Percentiles rank a stretch among this genome's conserved stretches.
phyloP scores from a whole-genome alignment of 768 basidiomycete species.

The Auriscalpium orientale region DNA sequence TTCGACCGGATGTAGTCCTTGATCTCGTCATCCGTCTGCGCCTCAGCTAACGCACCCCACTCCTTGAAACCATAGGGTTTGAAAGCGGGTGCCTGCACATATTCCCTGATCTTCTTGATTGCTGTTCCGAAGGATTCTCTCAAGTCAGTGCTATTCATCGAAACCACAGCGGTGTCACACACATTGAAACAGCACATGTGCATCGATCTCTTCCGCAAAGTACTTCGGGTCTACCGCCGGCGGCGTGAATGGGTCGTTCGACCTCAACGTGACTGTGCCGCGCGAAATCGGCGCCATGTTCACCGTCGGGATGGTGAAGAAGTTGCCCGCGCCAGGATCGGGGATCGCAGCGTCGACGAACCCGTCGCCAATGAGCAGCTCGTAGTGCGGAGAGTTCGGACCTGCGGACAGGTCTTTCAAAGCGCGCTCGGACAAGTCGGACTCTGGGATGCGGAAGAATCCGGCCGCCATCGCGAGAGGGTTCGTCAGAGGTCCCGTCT shows the following conservation, averaged over 20 bases:
- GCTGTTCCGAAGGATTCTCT: background rate
- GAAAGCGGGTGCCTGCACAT: background rate
- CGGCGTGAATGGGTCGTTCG: background rate
- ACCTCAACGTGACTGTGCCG: background rate
- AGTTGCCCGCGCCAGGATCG: background rate
- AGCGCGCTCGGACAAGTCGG: background rate
- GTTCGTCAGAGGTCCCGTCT: background rate
- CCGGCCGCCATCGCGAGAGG: background rate
- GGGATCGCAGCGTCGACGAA: background rate
- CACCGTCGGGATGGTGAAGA: background rate
- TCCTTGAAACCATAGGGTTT: background rate
- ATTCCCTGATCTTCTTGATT: background rate
- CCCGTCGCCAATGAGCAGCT: background rate
- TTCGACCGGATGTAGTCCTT: slow-evolving; percentile 5
- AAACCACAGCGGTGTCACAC: background rate
- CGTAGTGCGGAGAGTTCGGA: background rate
- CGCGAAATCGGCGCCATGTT: background rate
- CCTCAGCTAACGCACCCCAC: background rate
- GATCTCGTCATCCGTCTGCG: slow-evolving; percentile 15
- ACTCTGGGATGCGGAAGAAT: background rate
- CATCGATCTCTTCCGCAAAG: background rate
- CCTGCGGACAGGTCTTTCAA: background rate
- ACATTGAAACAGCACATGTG: background rate
- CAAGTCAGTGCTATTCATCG: background rate
- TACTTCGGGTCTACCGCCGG: background rate